Base-by-base conservation (phyloP, 23 red algal genomes). In the Porphyridium purpureum region DNA sequence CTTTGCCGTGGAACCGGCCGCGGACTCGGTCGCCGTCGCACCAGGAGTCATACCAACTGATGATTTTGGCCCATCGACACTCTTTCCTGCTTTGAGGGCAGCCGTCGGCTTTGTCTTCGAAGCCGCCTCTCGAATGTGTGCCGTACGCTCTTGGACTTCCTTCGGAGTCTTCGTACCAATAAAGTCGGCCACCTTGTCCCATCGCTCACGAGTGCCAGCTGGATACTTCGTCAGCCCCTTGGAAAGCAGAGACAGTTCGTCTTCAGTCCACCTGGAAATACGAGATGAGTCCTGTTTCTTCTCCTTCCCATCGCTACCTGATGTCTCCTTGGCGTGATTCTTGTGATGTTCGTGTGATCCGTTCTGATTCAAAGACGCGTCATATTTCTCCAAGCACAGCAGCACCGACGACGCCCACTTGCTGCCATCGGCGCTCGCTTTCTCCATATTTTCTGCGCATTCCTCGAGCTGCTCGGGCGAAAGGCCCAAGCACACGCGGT, bases 151-250 rank as follows among this genome's bases (percentile, higher is more conserved):
- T n/a, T n/a, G n/a, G n/a, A n/a, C n/a, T 44, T 85, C 61, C 7
- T 74, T 68, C 17, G 68, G 25, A 31, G 44, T 53, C 41, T 52
- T 40, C 33, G 57, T 67, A 27, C 63, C 60, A 6, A 85, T 40
- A 46, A 66, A 75, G n/a, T 74, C 80, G 9, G 80, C 49, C 30
- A 85, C 38, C 33, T 40, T 61, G 11, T 21, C 46, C 66, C 67
- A 85, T 3, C 80, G 57, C 19, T 85, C 68, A 4, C 36, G 7
- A 36, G 80, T 85, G 9, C 80, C 80, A 20, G 55, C 80, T 1
- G 80, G 80, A 50, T 51, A 85, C 53, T 85, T 85, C 7, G 55
- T 42, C 17, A 85, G 54, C 23, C 49, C 80, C 47, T 85, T 85
- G 21, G 80, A 61, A 22, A 85, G 68, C 47, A 62, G 50, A 20